Conservation (phyloP, 1,284 basidiomycete genomes). For the Mycena citricolor region DNA sequence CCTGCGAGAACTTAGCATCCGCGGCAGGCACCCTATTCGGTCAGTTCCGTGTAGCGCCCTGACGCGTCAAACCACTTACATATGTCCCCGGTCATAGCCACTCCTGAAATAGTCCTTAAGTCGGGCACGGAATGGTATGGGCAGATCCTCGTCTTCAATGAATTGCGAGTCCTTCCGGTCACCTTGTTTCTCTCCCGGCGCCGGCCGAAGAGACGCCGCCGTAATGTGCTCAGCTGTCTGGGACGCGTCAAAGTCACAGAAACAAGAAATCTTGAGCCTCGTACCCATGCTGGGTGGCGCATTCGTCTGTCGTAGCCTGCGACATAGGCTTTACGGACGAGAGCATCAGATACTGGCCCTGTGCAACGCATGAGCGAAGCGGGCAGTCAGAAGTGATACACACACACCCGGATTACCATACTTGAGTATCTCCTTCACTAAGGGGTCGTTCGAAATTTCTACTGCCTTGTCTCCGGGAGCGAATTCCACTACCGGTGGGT, state of each 20-base stretch:
- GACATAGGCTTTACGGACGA: constrained; percentile 82
- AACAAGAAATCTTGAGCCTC: not conserved
- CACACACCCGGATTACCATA: constrained; percentile 74
- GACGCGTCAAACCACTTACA: constrained; percentile 51
- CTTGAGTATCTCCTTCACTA: constrained; percentile 46
- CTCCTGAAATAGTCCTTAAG: constrained; percentile 90
- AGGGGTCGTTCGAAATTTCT: constrained; percentile 17
- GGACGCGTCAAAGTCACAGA: constrained; percentile 1
- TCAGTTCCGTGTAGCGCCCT: not conserved
- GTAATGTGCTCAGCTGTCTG: constrained; percentile 94
- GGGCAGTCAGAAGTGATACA: not conserved
- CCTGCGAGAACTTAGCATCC: constrained; percentile 88
- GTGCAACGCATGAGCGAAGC: constrained; percentile 12
- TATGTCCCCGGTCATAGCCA: constrained; percentile 97
- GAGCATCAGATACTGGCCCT: constrained; percentile 84
- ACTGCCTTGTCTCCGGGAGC: constrained; percentile 16
- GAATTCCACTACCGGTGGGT: constrained; percentile 20
- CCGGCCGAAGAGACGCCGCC: constrained; percentile 61
- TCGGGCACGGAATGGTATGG: constrained; percentile 79
- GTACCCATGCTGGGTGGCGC: constrained; percentile 90
- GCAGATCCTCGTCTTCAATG: constrained; percentile 80
- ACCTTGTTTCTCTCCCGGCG: constrained; percentile 40
- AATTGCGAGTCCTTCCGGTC: constrained; percentile 85
- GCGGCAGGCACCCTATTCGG: constrained; percentile 87
- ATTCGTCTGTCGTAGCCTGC: constrained; percentile 90